Conservation (phyloP, 495 filamentous ascomycete species). For the Penicillium crystallinum region DNA sequence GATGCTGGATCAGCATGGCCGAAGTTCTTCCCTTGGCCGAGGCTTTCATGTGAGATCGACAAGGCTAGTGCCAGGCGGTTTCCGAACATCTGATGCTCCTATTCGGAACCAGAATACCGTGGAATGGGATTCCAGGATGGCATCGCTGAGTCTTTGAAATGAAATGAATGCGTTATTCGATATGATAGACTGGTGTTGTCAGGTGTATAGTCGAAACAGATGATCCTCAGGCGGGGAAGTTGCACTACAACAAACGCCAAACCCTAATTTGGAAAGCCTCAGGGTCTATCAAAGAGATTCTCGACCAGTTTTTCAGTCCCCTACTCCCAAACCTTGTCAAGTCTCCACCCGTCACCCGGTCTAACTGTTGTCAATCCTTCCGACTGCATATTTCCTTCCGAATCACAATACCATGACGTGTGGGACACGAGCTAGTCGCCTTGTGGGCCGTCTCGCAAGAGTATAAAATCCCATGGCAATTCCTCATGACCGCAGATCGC, state of each 20-base stretch:
- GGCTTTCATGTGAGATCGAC: conserved; percentile 11
- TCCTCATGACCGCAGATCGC: not conserved
- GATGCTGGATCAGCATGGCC: not conserved
- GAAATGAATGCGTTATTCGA: not conserved
- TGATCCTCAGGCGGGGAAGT: conserved; percentile 3
- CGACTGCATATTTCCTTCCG: not conserved
- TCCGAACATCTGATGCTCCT: not conserved
- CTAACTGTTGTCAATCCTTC: not conserved
- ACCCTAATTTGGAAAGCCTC: conserved; percentile 5
- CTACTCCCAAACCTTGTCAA: not conserved
- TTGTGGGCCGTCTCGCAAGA: not conserved
- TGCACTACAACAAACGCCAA: not conserved
- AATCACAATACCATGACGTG: conserved; percentile 2
- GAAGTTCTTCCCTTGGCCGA: not conserved
- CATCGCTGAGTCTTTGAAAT: not conserved
- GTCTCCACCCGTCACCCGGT: not conserved
- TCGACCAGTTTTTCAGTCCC: not conserved
- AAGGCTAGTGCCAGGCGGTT: not conserved
- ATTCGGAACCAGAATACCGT: not conserved
- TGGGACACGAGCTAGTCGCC: not conserved
- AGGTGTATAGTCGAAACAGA: not conserved
- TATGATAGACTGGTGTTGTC: not conserved
- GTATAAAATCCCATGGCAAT: conserved; percentile 3
- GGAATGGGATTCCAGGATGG: not conserved
- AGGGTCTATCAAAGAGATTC: not conserved